These are phyloP conservation scores for Starmera dryadoides DNA, from an alignment of 805 yeast genomes.

Conservation along the genomic window DNA sequence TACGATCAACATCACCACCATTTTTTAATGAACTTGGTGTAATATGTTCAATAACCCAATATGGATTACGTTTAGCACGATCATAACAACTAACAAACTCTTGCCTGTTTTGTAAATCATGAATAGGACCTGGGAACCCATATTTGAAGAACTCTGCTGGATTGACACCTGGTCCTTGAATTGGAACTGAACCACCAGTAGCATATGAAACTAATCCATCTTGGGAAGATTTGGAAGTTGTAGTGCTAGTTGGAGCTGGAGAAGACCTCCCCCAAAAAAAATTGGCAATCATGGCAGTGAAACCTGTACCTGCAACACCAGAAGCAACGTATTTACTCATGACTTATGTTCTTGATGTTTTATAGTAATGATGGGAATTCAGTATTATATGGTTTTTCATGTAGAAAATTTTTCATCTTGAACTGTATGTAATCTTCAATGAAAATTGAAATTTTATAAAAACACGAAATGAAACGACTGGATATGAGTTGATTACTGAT, in stretches of 20 bases:
- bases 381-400: too few species aligned
- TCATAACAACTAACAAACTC: slow-evolving; percentile 87
- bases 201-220: slow-evolving; percentile 2
- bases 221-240: too few species aligned
- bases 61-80: slow-evolving; percentile 78
- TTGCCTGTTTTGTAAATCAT: slow-evolving; percentile 64
- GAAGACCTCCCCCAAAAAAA: slow-evolving; percentile 24
- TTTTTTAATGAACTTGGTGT: slow-evolving; percentile 60
- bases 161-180: slow-evolving; percentile 35
- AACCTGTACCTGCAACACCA: slow-evolving; percentile 22
- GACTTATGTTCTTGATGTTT: too few species aligned
- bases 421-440: too few species aligned
- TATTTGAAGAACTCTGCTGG: slow-evolving; percentile 83
- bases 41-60: slow-evolving; percentile 81
- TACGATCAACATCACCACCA: slow-evolving; percentile 57
- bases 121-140: slow-evolving; percentile 94
- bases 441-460: too few species aligned
- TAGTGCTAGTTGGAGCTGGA: slow-evolving; percentile 3
- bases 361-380: too few species aligned
- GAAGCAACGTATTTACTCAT: slow-evolving; percentile 18
- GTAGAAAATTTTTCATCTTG: too few species aligned
- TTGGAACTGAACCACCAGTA: slow-evolving; percentile 10
- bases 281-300: slow-evolving; percentile 25
- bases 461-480: too few species aligned
- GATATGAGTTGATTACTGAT: too few species aligned